Conservation (phyloP, 202 grass and related monocot species). For the Sporobolus alterniflorus region DNA sequence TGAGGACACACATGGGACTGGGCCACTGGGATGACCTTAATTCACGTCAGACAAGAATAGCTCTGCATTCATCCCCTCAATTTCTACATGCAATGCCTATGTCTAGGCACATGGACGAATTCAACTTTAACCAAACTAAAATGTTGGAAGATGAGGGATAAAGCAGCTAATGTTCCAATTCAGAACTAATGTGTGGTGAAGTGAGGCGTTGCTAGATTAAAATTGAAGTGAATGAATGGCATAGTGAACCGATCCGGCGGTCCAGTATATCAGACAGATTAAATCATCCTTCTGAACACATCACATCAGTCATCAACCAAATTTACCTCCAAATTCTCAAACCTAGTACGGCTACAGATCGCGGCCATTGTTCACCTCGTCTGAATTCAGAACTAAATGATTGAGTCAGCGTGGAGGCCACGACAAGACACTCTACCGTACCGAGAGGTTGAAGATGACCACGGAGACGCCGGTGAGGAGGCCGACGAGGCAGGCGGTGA, state of each 20-base stretch:
- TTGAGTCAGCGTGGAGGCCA: not conserved
- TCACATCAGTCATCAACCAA: not conserved
- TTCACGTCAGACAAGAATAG: too few species aligned
- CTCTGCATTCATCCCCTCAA: too few species aligned
- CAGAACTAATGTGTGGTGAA: not conserved
- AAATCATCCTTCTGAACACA: not conserved
- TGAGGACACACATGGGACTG: not conserved
- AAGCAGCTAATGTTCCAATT: not conserved
- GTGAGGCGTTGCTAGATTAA: not conserved
- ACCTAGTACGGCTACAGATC: too few species aligned
- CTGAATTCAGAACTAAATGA: not conserved
- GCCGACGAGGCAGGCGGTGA: not conserved
- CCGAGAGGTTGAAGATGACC: conserved; percentile 87
- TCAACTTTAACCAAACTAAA: not conserved
- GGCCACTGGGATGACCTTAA: too few species aligned
- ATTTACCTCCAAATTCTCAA: not conserved
- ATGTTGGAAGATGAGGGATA: not conserved
- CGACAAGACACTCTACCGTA: conserved; percentile 42
- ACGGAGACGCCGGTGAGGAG: conserved; percentile 33
- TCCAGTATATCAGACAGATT: not conserved
- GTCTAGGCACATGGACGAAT: not conserved
- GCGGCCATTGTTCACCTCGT: not conserved
- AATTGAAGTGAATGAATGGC: not conserved
- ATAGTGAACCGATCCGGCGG: not conserved
- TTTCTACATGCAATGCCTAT: not conserved